These are phyloP conservation scores for Neurospora tetrasperma DNA, from an alignment of 495 filamentous ascomycete species.

Conservation along the genomic window DNA sequence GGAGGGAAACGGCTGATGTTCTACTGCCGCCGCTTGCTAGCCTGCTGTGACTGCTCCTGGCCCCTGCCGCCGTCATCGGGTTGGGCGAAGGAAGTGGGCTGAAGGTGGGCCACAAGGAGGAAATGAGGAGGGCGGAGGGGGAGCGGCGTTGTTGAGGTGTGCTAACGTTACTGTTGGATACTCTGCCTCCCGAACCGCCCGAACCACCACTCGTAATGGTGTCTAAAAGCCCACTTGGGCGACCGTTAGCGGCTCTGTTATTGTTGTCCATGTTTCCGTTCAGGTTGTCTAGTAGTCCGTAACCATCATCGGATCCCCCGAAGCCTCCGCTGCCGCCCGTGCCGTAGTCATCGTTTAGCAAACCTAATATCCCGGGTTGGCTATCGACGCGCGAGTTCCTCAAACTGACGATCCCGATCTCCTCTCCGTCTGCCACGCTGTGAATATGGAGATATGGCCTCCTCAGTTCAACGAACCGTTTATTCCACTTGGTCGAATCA, in stretches of 20 bases:
- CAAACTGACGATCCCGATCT: conserved; percentile 79
- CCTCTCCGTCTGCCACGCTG: conserved; percentile 72
- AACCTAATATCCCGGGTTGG: conserved; percentile 70
- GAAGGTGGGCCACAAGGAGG: conserved; percentile 6
- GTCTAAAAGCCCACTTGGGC: background rate
- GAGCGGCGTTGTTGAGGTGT: background rate
- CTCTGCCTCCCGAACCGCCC: background rate
- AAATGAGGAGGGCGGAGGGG: conserved; percentile 7
- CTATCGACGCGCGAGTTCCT: conserved; percentile 77
- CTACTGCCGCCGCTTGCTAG: background rate
- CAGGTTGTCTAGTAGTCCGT: background rate
- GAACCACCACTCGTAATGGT: background rate
- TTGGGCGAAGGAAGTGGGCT: background rate
- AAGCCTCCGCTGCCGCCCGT: background rate
- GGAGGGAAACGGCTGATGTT: background rate
- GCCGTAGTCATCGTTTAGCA: conserved; percentile 42
- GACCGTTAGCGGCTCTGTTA: background rate
- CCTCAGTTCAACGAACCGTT: conserved; percentile 86
- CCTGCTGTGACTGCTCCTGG: background rate
- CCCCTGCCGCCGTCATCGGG: background rate
- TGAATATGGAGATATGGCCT: conserved; percentile 89
- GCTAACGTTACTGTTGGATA: background rate
- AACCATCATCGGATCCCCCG: background rate
- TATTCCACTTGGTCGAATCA: conserved; percentile 70
- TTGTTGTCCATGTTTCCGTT: conserved; percentile 6